phyloP scores from a whole-genome alignment of 169 alveolate genomes.

The Plasmodium falciparum region DNA sequence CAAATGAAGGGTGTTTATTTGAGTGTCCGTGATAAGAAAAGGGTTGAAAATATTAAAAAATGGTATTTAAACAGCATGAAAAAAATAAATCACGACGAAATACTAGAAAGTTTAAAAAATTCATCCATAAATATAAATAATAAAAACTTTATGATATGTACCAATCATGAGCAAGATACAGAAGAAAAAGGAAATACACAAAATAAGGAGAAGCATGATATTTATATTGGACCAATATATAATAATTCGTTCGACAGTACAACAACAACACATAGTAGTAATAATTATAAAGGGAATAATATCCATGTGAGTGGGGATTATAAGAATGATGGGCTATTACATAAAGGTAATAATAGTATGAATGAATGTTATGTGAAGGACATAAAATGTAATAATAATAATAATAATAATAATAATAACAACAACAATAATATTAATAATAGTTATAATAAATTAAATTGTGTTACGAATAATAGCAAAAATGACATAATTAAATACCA shows the following conservation, averaged over 20 bases:
- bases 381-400: background rate
- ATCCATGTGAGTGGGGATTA: too few relatives aligned
- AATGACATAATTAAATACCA: background rate
- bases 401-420: background rate
- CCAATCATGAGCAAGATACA: background rate
- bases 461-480: background rate
- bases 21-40: conserved; percentile 1
- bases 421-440: background rate
- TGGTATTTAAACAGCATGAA: background rate
- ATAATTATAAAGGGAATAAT: too few relatives aligned
- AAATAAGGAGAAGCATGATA: too few relatives aligned
- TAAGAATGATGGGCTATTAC: too few relatives aligned
- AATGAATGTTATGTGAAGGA: background rate
- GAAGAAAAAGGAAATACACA: too few relatives aligned
- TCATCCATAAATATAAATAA: background rate
- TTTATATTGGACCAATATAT: too few relatives aligned
- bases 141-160: background rate
- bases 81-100: background rate
- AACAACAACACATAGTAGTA: too few relatives aligned
- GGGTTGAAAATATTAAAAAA: background rate
- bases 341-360: too few relatives aligned
- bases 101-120: background rate
- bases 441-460: background rate
- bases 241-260: too few relatives aligned
- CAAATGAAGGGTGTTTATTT: conserved; percentile 5